Evolutionary conservation across 306 rosid species (phyloP).

Genomic region (Rosa lucieae): DNA sequence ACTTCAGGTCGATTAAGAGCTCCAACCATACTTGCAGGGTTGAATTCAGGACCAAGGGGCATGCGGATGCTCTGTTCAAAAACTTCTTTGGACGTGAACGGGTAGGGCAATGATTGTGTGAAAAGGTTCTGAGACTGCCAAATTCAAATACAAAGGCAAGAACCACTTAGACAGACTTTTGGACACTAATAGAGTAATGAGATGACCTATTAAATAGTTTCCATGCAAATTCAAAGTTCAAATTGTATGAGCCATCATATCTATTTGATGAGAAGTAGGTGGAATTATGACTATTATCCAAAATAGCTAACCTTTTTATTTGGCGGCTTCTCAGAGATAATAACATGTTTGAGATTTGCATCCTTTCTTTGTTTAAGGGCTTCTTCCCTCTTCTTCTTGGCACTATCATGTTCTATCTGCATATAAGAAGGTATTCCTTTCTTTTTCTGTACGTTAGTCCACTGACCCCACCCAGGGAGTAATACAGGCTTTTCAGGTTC

Average conservation of each 20-base stretch:
- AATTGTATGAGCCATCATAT: not conserved
- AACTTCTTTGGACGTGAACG: constrained; percentile 72
- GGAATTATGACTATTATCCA: not conserved
- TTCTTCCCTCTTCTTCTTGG: constrained; percentile 71
- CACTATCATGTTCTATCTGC: constrained; percentile 70
- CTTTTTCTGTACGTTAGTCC: constrained; percentile 81
- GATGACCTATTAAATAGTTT: not conserved
- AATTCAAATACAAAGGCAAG: constrained; percentile 22
- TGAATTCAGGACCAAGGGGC: constrained; percentile 96
- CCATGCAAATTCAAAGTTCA: not conserved
- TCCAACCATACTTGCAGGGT: constrained; percentile 68
- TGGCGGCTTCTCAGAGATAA: constrained; percentile 72
- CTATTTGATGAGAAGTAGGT: constrained; percentile 6
- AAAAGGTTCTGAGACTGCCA: constrained; percentile 90
- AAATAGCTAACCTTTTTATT: constrained; percentile 69
- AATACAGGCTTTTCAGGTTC: constrained; percentile 79
- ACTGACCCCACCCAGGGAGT: constrained; percentile 99
- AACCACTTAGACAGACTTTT: constrained; percentile 11
- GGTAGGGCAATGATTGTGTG: constrained; percentile 68
- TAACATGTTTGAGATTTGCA: constrained; percentile 73
- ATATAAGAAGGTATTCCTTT: constrained; percentile 86
- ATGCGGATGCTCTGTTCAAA: constrained; percentile 79
- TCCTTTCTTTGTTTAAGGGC: constrained; percentile 75
- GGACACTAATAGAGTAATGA: not conserved
- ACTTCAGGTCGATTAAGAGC: constrained; percentile 88